Conservation (phyloP, 139 green algal species). For the Tetratostichococcus sp. region DNA sequence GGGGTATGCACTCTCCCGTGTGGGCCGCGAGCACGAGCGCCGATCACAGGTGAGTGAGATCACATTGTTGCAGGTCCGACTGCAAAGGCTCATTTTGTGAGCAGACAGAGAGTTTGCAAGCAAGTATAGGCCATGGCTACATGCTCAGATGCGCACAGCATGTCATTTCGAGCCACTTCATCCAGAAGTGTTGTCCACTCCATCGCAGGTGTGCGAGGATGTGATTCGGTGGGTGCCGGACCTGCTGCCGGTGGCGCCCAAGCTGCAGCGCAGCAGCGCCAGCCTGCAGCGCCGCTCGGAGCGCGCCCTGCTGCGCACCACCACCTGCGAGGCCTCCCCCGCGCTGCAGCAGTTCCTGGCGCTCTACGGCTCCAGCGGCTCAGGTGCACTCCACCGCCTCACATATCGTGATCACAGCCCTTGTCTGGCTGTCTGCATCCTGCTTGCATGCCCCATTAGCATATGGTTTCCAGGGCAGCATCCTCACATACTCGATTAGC, state of each 20-base stretch:
- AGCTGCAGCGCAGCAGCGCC: background rate
- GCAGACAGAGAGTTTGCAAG: no score
- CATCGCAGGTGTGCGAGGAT: conserved; percentile 28
- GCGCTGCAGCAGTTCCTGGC: background rate
- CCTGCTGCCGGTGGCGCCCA: conserved; percentile 15
- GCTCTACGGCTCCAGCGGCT: background rate
- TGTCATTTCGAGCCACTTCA: no score
- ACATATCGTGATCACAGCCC: no score
- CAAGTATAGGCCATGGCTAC: no score
- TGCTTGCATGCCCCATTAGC: no score
- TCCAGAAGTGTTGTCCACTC: background rate
- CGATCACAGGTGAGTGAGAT: conserved; percentile 17
- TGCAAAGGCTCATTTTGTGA: no score
- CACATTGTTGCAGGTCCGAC: background rate
- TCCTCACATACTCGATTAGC: no score
- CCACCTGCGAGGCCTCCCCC: background rate
- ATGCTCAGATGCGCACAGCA: conserved; percentile 9
- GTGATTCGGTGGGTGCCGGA: conserved; percentile 31
- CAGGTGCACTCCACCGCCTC: no score
- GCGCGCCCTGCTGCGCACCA: conserved; percentile 27
- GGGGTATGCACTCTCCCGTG: conserved; percentile 30
- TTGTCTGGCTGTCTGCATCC: no score
- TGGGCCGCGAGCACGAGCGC: conserved; percentile 40
- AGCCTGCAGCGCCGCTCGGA: conserved; percentile 10
- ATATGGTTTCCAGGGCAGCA: no score